Evolutionary conservation across 768 basidiomycete species (phyloP).

Genomic region (Daedalea quercina): DNA sequence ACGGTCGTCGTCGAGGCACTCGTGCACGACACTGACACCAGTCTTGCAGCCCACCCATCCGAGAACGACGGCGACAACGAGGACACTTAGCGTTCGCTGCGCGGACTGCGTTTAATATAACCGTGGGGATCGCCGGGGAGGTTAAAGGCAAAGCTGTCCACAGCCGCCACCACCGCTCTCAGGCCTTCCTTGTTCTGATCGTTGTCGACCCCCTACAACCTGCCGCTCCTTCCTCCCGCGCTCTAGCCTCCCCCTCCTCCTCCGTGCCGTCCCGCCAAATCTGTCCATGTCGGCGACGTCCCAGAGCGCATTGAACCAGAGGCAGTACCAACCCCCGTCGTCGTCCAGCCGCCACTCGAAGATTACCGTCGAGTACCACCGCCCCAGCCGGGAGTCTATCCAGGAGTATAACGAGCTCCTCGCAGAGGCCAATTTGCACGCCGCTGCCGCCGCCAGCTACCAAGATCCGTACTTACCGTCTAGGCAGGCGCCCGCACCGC

Average conservation of each 20-base stretch:
- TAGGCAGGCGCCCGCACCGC: constrained; percentile 36
- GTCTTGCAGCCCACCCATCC: background rate
- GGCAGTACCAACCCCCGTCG: constrained; percentile 31
- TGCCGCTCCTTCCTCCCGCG: background rate
- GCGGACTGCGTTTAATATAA: background rate
- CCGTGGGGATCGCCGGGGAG: background rate
- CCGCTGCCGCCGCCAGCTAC: constrained; percentile 40
- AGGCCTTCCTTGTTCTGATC: constrained; percentile 3
- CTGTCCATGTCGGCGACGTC: constrained; percentile 22
- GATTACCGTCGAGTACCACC: constrained; percentile 66
- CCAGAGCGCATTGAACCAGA: constrained; percentile 44
- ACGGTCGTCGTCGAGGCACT: background rate
- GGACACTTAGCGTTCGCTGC: background rate
- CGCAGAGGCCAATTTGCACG: constrained; percentile 50
- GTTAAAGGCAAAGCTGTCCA: background rate
- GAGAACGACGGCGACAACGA: background rate
- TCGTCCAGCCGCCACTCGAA: constrained; percentile 39
- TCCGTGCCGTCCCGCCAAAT: background rate
- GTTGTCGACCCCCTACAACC: background rate
- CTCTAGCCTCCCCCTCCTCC: background rate
- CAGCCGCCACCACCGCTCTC: constrained; percentile 1
- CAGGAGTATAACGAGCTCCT: constrained; percentile 75
- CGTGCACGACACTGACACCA: background rate
- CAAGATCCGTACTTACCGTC: constrained; percentile 36
- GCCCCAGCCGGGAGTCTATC: constrained; percentile 67